Evolutionary conservation across 208 protist genomes (phyloP).

Genomic region (Wallacemonas sp.): DNA sequence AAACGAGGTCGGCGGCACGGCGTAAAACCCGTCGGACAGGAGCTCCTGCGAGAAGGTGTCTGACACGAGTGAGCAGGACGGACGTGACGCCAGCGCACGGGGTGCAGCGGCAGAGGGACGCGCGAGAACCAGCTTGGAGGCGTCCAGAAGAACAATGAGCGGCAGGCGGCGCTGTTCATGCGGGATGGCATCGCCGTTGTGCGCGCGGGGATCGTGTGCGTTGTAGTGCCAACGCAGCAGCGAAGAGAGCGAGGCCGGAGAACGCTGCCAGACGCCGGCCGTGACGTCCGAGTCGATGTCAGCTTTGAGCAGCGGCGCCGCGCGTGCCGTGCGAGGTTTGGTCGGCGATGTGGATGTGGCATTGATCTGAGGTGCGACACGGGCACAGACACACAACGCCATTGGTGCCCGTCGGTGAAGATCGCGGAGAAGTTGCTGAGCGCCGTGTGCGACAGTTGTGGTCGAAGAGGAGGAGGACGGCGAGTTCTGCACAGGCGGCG

Average conservation of each 20-base stretch:
- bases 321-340: neutral
- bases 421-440: constrained; percentile 21
- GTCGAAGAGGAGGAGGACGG: no score
- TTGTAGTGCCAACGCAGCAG: constrained; percentile 82
- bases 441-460: constrained; percentile 11
- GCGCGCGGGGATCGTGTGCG: constrained; percentile 77
- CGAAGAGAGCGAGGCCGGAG: constrained; percentile 19
- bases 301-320: constrained; percentile 38
- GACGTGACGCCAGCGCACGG: neutral
- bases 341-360: no score
- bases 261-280: constrained; percentile 52
- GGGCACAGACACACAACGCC: constrained; percentile 36
- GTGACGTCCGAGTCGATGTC: constrained; percentile 61
- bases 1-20: constrained; percentile 25
- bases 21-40: constrained; percentile 40
- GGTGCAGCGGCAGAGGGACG: neutral
- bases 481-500: neutral
- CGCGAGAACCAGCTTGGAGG: constrained; percentile 26
- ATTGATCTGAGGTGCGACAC: constrained; percentile 1
- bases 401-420: constrained; percentile 18
- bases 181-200: constrained; percentile 68
- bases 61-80: constrained; percentile 50
- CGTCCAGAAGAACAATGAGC: constrained; percentile 69
- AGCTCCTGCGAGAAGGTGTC: constrained; percentile 52
- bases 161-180: constrained; percentile 54